Evolutionary conservation across 2,329 filamentous ascomycete genomes (phyloP).

Genomic region (Akanthomyces lecanii): DNA sequence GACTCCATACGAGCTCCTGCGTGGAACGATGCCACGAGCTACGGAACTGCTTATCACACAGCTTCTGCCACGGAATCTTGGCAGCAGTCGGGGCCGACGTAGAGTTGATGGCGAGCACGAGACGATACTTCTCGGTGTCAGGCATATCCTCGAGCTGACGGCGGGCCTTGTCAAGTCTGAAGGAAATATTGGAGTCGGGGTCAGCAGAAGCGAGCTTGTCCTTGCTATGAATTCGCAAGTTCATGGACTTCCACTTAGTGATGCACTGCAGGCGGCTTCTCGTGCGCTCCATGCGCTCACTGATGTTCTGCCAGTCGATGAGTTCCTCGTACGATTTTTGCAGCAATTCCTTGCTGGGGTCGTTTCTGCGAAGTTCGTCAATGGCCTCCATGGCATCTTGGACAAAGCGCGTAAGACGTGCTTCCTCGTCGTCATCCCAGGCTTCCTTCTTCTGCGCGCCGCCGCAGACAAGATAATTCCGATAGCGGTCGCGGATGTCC

Average conservation of each 20-base stretch:
- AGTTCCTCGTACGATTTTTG: slow-evolving; percentile 46
- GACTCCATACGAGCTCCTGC: slow-evolving; percentile 37
- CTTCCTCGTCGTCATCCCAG: slow-evolving; percentile 61
- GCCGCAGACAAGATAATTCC: slow-evolving; percentile 61
- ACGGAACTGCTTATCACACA: slow-evolving; percentile 40
- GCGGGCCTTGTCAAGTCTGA: slow-evolving; percentile 41
- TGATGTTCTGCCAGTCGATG: slow-evolving; percentile 64
- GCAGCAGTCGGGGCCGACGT: slow-evolving; percentile 30
- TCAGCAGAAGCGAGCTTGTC: slow-evolving; percentile 31
- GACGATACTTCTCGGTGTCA: slow-evolving; percentile 39
- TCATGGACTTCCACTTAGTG: slow-evolving; percentile 58
- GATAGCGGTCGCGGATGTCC: slow-evolving; percentile 66
- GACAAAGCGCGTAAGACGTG: slow-evolving; percentile 48
- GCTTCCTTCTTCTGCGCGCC: slow-evolving; percentile 46
- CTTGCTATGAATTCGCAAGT: slow-evolving; percentile 31
- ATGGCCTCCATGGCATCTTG: slow-evolving; percentile 48
- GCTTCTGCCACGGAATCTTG: slow-evolving; percentile 47
- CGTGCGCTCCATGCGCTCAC: slow-evolving; percentile 55
- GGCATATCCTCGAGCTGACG: slow-evolving; percentile 40
- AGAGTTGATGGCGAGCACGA: slow-evolving; percentile 42
- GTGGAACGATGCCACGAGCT: slow-evolving; percentile 35
- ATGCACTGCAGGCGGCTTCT: slow-evolving; percentile 65
- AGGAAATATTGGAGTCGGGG: slow-evolving; percentile 35
- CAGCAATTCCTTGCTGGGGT: slow-evolving; percentile 29
- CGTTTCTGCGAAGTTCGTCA: slow-evolving; percentile 33